These are phyloP conservation scores for Rhinocladiella mackenziei DNA, from an alignment of 2,329 filamentous ascomycete genomes.

Conservation along the genomic window DNA sequence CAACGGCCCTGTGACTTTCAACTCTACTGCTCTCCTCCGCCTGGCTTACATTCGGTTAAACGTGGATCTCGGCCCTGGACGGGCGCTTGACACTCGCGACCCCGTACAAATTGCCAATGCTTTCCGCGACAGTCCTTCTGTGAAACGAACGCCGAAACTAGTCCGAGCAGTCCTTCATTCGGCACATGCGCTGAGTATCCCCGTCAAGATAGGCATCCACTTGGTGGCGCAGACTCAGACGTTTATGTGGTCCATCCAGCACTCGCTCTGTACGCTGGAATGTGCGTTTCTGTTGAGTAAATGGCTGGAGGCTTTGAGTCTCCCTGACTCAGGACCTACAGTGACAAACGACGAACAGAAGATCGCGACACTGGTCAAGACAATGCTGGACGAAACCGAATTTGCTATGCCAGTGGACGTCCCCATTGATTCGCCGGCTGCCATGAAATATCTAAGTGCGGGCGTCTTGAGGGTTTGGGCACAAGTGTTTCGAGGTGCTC, in stretches of 20 bases:
- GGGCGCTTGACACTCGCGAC: constrained; percentile 60
- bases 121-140: constrained; percentile 52
- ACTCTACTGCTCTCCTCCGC: constrained; percentile 60
- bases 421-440: constrained; percentile 31
- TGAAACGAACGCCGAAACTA: constrained; percentile 56
- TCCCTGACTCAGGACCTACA: constrained; percentile 34
- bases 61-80: constrained; percentile 30
- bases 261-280: constrained; percentile 39
- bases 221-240: constrained; percentile 39
- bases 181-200: constrained; percentile 63
- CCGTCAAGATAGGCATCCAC: constrained; percentile 38
- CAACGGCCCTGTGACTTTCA: constrained; percentile 62
- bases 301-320: constrained; percentile 33
- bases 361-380: constrained; percentile 38
- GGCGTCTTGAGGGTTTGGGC: constrained; percentile 43
- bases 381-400: constrained; percentile 42
- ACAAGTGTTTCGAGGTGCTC: constrained; percentile 41
- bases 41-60: constrained; percentile 50
- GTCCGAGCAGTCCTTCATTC: constrained; percentile 63
- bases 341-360: constrained; percentile 39
- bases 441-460: constrained; percentile 37
- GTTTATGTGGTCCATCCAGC: constrained; percentile 40
- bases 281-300: constrained; percentile 28
- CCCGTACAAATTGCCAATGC: constrained; percentile 56
- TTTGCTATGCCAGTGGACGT: constrained; percentile 22